These are phyloP conservation scores for Kurtzmaniella cleridarum DNA, from an alignment of 805 yeast species.

Conservation along the genomic window DNA sequence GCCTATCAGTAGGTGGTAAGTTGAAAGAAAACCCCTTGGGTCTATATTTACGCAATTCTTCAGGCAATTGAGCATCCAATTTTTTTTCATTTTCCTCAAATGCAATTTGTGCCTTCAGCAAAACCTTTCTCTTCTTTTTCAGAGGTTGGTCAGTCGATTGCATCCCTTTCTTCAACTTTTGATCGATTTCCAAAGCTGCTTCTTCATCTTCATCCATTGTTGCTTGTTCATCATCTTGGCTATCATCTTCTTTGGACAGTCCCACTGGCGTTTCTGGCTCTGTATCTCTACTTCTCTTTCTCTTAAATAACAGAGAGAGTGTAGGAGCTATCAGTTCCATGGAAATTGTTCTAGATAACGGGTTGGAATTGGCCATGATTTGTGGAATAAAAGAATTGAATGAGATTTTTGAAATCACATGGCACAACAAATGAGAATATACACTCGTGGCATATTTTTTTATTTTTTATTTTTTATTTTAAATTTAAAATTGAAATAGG, in stretches of 20 bases:
- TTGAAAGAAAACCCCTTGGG: constrained; percentile 77
- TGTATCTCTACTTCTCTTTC: constrained; percentile 15
- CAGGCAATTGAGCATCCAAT: constrained; percentile 62
- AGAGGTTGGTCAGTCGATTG: background rate
- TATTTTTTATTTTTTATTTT: background rate
- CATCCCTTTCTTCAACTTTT: background rate
- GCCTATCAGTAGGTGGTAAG: constrained; percentile 78
- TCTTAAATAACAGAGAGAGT: constrained; percentile 26
- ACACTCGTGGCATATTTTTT: background rate
- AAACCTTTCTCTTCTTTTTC: constrained; percentile 18
- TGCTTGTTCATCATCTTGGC: constrained; percentile 11
- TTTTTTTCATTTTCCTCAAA: constrained; percentile 48
- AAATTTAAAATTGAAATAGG: no score
- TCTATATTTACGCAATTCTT: constrained; percentile 66
- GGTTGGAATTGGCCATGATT: constrained; percentile 1
- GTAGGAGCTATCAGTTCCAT: constrained; percentile 37
- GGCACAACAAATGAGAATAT: background rate
- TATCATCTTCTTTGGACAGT: constrained; percentile 12
- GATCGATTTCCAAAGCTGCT: constrained; percentile 1
- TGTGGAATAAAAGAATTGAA: background rate
- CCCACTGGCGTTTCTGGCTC: constrained; percentile 12
- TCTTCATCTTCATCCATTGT: background rate
- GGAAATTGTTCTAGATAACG: constrained; percentile 30
- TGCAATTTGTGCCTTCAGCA: constrained; percentile 22
- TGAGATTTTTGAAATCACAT: background rate